Evolutionary conservation across 306 rosid genomes (phyloP).

Genomic region (Echinosophora koreensis): DNA sequence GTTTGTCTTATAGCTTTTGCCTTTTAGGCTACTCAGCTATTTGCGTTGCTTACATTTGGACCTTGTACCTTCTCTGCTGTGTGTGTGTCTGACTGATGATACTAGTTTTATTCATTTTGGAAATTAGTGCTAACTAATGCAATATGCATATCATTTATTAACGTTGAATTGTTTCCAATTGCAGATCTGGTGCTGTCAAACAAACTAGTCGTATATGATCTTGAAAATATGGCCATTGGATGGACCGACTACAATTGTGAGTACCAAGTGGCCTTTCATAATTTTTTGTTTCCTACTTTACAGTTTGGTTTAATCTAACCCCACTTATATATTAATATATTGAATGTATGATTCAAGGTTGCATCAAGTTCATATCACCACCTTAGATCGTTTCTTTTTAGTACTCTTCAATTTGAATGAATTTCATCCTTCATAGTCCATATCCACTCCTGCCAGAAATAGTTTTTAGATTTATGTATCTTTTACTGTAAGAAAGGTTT

Average conservation of each 20-base stretch:
- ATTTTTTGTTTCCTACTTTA: constrained; percentile 18
- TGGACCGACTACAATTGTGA: constrained; percentile 85
- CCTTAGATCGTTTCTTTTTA: constrained; percentile 22
- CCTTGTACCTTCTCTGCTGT: neutral
- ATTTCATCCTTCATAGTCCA: neutral
- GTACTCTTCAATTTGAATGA: constrained; percentile 28
- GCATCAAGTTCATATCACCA: constrained; percentile 18
- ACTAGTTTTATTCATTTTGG: constrained; percentile 25
- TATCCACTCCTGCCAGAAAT: constrained; percentile 14
- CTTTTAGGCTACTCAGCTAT: neutral
- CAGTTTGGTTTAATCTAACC: constrained; percentile 18
- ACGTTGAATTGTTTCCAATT: constrained; percentile 44
- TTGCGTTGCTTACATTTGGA: constrained; percentile 27
- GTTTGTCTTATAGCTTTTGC: constrained; percentile 22
- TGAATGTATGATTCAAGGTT: constrained; percentile 16
- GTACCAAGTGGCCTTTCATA: constrained; percentile 50
- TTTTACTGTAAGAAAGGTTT: constrained; percentile 8
- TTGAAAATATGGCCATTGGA: constrained; percentile 72
- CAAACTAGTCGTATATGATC: constrained; percentile 76
- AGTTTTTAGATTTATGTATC: neutral
- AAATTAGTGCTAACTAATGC: constrained; percentile 9
- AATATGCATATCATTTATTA: constrained; percentile 26
- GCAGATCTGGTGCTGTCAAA: constrained; percentile 86
- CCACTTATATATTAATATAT: constrained; percentile 15
- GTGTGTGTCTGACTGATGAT: constrained; percentile 12